Evolutionary conservation across 2,329 filamentous ascomycete genomes (phyloP), one percentile per base, ranked within the genome.

Genomic region (Colletotrichum chrysophilum): DNA sequence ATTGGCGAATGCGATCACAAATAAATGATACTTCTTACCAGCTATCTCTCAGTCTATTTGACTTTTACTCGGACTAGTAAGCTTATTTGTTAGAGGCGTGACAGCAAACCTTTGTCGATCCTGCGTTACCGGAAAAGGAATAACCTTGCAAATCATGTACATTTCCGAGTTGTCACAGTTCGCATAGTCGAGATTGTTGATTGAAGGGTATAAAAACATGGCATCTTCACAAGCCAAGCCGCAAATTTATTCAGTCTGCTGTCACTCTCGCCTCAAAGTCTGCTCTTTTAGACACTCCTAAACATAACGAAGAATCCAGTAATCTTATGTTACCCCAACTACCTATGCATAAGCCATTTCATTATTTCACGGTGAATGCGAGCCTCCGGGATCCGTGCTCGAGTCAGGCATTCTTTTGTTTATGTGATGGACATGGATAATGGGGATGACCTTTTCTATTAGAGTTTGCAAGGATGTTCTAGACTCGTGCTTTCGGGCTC

Each of bases 391-490:
- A 58, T 26, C 24, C 55, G 14, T 16, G 55, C 55, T 10, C 55
- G 55, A 58, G 55, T 58, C 55, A 56, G 52, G 3, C 38, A 12
- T 43, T 2, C 43, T 13, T 21, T 48, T 8, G 55, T 58, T n/a
- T 26, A 24, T 16, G 52, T 4, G 24, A 4, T 56, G n/a, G 24
- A 6, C 24, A 34, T 48, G 43, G 43, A 13, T 21, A 7, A 13
- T 48, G 10, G 43, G 43, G n/a, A 18, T 52, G 8, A 48, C 0
- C 7, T 28, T 0, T 13, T 30, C 0, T 21, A 60, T 26, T 56
- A 56, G 28, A 67, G 65, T 67, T 67, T 56, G 24, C 65, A 67
- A 18, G 65, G 65, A 21, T 58, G 26, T 13, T 24, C 26, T 26
- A 16, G n/a, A 28, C 36, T 18, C 43, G n/a, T 48, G 43, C n/a